Conservation (phyloP, 192 early-diverging fungal genomes). For the Phycomyces nitens region DNA sequence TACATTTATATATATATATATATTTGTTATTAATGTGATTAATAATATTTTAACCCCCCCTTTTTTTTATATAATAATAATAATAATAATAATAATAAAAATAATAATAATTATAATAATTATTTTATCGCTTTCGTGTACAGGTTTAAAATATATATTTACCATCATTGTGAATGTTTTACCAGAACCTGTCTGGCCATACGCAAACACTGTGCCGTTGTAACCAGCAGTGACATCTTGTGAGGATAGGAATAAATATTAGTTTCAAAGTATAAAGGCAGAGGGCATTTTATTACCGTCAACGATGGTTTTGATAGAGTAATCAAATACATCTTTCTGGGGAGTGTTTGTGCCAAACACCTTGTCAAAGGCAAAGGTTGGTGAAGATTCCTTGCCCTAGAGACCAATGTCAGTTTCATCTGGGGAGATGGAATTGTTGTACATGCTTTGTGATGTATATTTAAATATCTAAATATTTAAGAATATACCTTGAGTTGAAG, state of each 20-base stretch:
- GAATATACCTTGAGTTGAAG: conserved; percentile 38
- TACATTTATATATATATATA: background rate
- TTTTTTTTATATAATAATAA: no score
- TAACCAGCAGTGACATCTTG: conserved; percentile 63
- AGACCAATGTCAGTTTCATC: conserved; percentile 5
- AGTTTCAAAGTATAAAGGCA: no score
- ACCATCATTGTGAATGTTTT: conserved; percentile 98
- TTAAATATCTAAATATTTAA: background rate
- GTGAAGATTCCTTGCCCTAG: conserved; percentile 7
- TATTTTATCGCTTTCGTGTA: no score
- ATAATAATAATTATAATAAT: no score
- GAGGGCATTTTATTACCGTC: conserved; percentile 84
- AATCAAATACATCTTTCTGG: conserved; percentile 86
- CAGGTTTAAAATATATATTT: no score
- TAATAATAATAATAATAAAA: no score
- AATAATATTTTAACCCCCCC: background rate
- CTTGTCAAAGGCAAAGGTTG: conserved; percentile 87
- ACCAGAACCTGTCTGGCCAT: conserved; percentile 98
- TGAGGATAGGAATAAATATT: no score
- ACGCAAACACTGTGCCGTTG: conserved; percentile 99
- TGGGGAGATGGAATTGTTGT: conserved; percentile 46
- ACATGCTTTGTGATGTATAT: conserved; percentile 40
- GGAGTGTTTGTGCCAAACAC: conserved; percentile 81
- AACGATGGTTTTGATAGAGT: conserved; percentile 86
- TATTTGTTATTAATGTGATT: background rate